Conservation (phyloP, 176 grass and related monocot genomes). For the Rhynchospora pubera region DNA sequence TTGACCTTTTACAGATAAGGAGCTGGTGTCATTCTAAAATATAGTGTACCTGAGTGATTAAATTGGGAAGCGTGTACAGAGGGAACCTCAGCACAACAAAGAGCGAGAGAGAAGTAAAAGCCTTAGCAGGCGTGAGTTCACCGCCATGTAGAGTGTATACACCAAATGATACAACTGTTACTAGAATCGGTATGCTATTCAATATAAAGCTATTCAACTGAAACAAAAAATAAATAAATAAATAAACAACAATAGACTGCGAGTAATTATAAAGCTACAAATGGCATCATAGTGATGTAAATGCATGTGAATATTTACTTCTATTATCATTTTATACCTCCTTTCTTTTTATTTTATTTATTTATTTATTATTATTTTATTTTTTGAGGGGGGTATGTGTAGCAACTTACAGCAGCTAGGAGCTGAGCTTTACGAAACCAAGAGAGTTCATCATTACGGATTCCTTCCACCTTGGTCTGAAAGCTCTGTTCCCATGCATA, state of each 20-base stretch:
- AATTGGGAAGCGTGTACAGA: slow-evolving; percentile 93
- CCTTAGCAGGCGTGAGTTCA: slow-evolving; percentile 91
- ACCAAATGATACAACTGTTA: slow-evolving; percentile 88
- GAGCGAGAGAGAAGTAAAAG: slow-evolving; percentile 94
- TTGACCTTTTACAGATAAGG: background rate
- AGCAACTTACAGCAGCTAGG: slow-evolving; percentile 63
- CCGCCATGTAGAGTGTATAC: slow-evolving; percentile 86
- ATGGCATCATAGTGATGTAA: background rate
- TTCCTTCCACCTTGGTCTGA: slow-evolving; percentile 81
- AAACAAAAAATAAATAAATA: slow-evolving; percentile 29
- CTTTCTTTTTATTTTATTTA: background rate
- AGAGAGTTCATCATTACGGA: slow-evolving; percentile 91
- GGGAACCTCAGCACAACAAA: slow-evolving; percentile 95
- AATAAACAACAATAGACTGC: background rate
- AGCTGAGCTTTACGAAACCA: slow-evolving; percentile 93
- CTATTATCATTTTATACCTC: background rate
- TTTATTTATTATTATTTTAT: background rate
- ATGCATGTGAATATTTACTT: background rate
- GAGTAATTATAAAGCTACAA: background rate
- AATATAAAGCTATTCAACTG: slow-evolving; percentile 97
- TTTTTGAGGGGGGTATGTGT: background rate
- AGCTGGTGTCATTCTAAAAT: background rate
- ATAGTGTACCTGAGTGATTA: slow-evolving; percentile 84
- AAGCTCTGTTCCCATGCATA: slow-evolving; percentile 99
- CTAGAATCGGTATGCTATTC: slow-evolving; percentile 87